These are phyloP conservation scores for Pestalotiopsis sp. DNA, from an alignment of 2,329 filamentous ascomycete genomes.

Conservation along the genomic window DNA sequence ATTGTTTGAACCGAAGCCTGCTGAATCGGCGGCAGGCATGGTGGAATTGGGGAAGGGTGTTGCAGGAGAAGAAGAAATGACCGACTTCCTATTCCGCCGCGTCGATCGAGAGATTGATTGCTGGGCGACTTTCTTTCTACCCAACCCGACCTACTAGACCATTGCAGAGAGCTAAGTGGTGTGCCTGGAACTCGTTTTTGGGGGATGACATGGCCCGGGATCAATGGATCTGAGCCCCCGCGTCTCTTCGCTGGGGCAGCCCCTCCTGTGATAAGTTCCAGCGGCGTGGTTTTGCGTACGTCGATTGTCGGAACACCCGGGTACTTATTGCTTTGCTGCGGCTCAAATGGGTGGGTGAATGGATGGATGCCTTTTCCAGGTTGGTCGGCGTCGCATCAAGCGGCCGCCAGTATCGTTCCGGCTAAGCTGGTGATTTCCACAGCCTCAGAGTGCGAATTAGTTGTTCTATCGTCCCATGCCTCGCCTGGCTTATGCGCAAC, in stretches of 20 bases:
- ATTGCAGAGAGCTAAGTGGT: slow-evolving; percentile 3
- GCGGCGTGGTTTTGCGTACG: slow-evolving; percentile 6
- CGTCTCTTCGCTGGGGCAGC: not conserved
- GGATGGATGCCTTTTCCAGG: not conserved
- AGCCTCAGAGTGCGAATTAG: no score
- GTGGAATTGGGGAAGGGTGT: slow-evolving; percentile 18
- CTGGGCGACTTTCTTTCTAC: not conserved
- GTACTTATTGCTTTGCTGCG: not conserved
- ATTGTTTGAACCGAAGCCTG: slow-evolving; percentile 47
- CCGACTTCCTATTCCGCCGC: not conserved
- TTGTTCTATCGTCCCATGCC: no score
- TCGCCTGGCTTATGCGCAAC: no score
- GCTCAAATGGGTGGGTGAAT: slow-evolving; percentile 1
- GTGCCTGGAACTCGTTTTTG: slow-evolving; percentile 2
- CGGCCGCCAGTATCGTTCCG: not conserved
- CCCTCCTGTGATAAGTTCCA: slow-evolving; percentile 8
- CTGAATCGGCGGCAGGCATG: slow-evolving; percentile 38
- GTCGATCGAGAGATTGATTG: not conserved
- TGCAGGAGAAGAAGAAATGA: not conserved
- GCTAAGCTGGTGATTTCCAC: no score
- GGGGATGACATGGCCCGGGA: slow-evolving; percentile 5
- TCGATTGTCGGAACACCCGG: slow-evolving; percentile 26
- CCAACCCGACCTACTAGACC: not conserved
- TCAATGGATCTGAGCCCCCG: slow-evolving; percentile 2
- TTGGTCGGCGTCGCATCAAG: not conserved